Evolutionary conservation across 345 rosid species (phyloP).

Genomic region (Acer campestre): DNA sequence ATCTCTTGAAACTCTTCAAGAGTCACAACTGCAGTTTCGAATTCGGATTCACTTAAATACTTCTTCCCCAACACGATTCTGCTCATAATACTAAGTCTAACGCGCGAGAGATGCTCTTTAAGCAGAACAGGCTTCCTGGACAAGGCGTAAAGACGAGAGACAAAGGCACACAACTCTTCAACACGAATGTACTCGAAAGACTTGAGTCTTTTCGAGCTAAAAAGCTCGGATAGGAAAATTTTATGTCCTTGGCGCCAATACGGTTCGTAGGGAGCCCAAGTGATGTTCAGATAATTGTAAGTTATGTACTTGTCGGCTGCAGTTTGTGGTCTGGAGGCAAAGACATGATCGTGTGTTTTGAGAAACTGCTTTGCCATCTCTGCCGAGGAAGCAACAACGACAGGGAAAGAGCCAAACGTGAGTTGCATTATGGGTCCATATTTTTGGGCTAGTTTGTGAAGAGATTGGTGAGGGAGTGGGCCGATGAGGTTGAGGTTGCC

Average conservation of each 20-base stretch:
- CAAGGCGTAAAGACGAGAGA: not conserved
- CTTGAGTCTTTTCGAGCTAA: slow-evolving; percentile 28
- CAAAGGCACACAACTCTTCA: slow-evolving; percentile 26
- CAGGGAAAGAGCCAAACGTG: too few relatives aligned
- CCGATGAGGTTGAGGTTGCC: too few relatives aligned
- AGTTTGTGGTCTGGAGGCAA: too few relatives aligned
- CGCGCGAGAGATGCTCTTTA: slow-evolving; percentile 7
- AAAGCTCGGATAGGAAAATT: slow-evolving; percentile 24
- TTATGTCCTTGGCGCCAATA: slow-evolving; percentile 42
- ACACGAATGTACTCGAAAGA: slow-evolving; percentile 29
- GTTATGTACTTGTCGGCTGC: too few relatives aligned
- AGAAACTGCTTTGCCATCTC: too few relatives aligned
- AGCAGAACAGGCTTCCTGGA: slow-evolving; percentile 18
- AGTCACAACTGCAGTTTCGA: not conserved
- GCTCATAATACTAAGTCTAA: slow-evolving; percentile 22
- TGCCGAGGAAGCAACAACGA: too few relatives aligned
- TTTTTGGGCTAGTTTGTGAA: too few relatives aligned
- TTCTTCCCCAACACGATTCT: slow-evolving; percentile 27
- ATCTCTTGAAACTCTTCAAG: slow-evolving; percentile 23
- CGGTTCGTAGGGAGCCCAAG: slow-evolving; percentile 38
- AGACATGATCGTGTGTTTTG: too few relatives aligned
- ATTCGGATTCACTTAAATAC: slow-evolving; percentile 12
- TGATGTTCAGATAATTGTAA: slow-evolving; percentile 25
- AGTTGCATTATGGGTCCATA: too few relatives aligned
- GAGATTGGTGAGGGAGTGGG: too few relatives aligned